Evolutionary conservation across 2,329 filamentous ascomycete genomes (phyloP).

Genomic region (Pseudogymnoascus sp.): DNA sequence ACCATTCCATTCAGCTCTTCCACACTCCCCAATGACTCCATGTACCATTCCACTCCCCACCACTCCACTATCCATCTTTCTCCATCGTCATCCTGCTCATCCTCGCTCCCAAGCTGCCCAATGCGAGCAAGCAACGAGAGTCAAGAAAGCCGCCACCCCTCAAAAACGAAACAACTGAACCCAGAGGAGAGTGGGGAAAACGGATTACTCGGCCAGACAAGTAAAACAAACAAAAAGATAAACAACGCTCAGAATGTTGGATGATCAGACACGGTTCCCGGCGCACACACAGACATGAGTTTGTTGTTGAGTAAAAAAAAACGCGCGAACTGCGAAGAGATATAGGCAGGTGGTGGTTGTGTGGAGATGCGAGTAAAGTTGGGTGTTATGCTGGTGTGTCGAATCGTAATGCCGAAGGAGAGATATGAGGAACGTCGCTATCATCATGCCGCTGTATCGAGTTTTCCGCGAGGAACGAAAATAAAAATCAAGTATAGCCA

Average conservation of each 20-base stretch:
- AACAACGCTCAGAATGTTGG: constrained; percentile 7
- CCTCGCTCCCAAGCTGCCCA: not conserved
- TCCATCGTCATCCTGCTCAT: not conserved
- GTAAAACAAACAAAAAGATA: not conserved
- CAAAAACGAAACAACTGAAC: not conserved
- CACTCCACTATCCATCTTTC: not conserved
- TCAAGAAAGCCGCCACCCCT: not conserved
- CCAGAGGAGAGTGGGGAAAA: not conserved
- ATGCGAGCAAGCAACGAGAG: not conserved
- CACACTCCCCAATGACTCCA: not conserved
- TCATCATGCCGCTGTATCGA: constrained; percentile 7
- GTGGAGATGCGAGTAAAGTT: not conserved
- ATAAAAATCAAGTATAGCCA: constrained; percentile 6
- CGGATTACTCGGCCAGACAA: not conserved
- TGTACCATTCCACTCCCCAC: not conserved
- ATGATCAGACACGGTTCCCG: constrained; percentile 7
- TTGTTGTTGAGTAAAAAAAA: not conserved
- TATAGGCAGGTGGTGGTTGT: not conserved
- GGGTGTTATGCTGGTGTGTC: not conserved
- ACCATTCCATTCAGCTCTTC: not conserved
- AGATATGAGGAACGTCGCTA: constrained; percentile 1
- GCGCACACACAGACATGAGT: not conserved
- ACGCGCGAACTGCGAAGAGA: not conserved
- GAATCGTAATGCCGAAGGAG: not conserved
- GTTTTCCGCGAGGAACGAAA: constrained; percentile 2